Conservation (phyloP, 106 monocot species). For the Apostasia shenzhenica region DNA sequence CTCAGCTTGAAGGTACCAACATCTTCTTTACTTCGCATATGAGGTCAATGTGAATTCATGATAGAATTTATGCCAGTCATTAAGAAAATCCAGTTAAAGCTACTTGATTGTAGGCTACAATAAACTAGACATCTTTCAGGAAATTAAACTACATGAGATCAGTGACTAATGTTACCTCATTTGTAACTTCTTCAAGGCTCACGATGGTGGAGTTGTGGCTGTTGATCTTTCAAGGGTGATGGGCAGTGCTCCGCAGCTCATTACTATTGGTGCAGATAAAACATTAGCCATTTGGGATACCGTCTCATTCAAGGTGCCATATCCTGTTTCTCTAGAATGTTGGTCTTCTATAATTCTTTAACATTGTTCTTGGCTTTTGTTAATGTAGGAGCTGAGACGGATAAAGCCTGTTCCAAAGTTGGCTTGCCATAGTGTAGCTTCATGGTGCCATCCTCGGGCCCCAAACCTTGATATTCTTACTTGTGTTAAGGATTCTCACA, state of each 20-base stretch:
- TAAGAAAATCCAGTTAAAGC: background rate
- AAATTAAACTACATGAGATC: background rate
- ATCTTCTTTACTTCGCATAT: background rate
- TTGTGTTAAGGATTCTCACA: constrained; percentile 99
- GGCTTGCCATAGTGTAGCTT: constrained; percentile 98
- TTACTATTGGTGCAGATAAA: constrained; percentile 98
- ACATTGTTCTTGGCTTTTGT: constrained; percentile 10
- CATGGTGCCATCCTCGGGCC: constrained; percentile 99
- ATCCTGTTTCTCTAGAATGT: background rate
- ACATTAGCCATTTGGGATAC: constrained; percentile 99
- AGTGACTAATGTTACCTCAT: background rate
- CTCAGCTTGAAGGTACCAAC: constrained; percentile 73
- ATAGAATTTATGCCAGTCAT: background rate
- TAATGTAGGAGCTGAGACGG: constrained; percentile 71
- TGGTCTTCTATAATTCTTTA: background rate
- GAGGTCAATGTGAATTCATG: background rate
- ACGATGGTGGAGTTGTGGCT: constrained; percentile 95
- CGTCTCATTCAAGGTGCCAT: constrained; percentile 78
- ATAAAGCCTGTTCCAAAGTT: constrained; percentile 96
- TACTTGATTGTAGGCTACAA: background rate
- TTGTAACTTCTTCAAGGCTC: constrained; percentile 48
- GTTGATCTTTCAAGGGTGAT: constrained; percentile 97
- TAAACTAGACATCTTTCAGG: background rate
- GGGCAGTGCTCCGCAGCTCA: constrained; percentile 93
- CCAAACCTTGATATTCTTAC: constrained; percentile 99